phyloP scores from a whole-genome alignment of 306 rosid species.

The Morella rubra region DNA sequence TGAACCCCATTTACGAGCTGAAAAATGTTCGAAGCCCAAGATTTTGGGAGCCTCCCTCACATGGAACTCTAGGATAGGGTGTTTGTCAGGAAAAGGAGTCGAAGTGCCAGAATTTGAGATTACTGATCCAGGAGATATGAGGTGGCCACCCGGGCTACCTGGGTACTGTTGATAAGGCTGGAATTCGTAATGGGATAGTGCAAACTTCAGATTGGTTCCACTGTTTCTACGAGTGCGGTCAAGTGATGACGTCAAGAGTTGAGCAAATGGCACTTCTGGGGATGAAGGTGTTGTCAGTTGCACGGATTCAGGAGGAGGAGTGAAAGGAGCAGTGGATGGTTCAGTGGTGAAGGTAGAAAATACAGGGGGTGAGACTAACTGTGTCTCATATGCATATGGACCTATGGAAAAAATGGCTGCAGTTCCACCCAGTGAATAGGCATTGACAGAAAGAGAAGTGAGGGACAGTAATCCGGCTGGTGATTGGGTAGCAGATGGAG shows the following conservation, averaged over 20 bases:
- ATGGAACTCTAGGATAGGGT: conserved; percentile 62
- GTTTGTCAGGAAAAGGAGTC: conserved; percentile 84
- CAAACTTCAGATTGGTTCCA: conserved; percentile 66
- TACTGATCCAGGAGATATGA: conserved; percentile 92
- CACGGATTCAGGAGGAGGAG: conserved; percentile 96
- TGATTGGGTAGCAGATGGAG: conserved; percentile 80
- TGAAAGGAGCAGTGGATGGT: conserved; percentile 89
- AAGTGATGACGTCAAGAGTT: conserved; percentile 77
- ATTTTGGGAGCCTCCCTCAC: conserved; percentile 77
- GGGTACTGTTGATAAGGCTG: conserved; percentile 87
- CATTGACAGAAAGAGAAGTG: conserved; percentile 63
- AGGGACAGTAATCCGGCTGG: conserved; percentile 82
- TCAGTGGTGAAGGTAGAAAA: conserved; percentile 89
- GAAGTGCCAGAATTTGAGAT: conserved; percentile 91
- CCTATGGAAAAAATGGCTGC: conserved; percentile 81
- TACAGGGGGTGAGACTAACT: conserved; percentile 93
- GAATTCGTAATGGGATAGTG: conserved; percentile 68
- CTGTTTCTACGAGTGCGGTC: conserved; percentile 59
- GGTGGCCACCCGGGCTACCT: conserved; percentile 88
- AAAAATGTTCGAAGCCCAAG: conserved; percentile 73
- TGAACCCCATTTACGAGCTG: conserved; percentile 75
- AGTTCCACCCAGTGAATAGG: conserved; percentile 75
- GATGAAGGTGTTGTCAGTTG: conserved; percentile 94
- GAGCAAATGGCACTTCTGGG: conserved; percentile 99
- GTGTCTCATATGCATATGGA: conserved; percentile 96